Percentiles rank a stretch among this genome's conserved stretches.
These are phyloP conservation scores for Kuraishia capsulata DNA, from an alignment of 805 yeast genomes.

Conservation along the genomic window DNA sequence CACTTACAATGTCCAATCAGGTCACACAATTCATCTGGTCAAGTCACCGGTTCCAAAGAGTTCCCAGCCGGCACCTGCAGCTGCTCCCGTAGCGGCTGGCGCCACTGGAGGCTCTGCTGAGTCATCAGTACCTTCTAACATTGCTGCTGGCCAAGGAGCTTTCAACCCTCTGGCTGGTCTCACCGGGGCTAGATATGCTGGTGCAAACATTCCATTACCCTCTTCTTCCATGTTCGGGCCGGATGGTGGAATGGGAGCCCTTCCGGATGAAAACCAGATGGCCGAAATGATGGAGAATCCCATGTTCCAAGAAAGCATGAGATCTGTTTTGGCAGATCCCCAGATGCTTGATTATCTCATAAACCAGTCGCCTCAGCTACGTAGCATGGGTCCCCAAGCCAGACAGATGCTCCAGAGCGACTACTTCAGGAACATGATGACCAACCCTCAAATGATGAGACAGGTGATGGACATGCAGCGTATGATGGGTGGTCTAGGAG, in stretches of 20 bases:
- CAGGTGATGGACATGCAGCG: slow-evolving; percentile 72
- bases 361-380: slow-evolving; percentile 73
- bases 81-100: slow-evolving; percentile 17
- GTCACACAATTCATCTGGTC: slow-evolving; percentile 84
- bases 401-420: slow-evolving; percentile 82
- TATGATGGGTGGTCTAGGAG: slow-evolving; percentile 29
- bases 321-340: slow-evolving; percentile 76
- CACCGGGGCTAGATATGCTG: slow-evolving; percentile 95
- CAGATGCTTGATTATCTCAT: slow-evolving; percentile 80
- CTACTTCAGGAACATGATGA: slow-evolving; percentile 65
- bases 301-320: slow-evolving; percentile 71
- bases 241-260: slow-evolving; percentile 81
- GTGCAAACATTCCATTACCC: slow-evolving; percentile 75
- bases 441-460: slow-evolving; percentile 82
- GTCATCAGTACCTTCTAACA: slow-evolving; percentile 54
- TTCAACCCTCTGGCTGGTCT: slow-evolving; percentile 87
- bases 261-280: slow-evolving; percentile 72
- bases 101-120: slow-evolving; percentile 13
- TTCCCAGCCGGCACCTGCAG: slow-evolving; percentile 16
- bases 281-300: slow-evolving; percentile 74
- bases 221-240: slow-evolving; percentile 86
- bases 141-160: slow-evolving; percentile 82
- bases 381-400: slow-evolving; percentile 84
- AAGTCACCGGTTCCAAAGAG: slow-evolving; percentile 57
- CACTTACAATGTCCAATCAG: slow-evolving; percentile 72